Percentiles rank a stretch among this genome's conserved stretches.
phyloP scores from a whole-genome alignment of 108 stramenopile genomes.

The Skeletonema potamos region DNA sequence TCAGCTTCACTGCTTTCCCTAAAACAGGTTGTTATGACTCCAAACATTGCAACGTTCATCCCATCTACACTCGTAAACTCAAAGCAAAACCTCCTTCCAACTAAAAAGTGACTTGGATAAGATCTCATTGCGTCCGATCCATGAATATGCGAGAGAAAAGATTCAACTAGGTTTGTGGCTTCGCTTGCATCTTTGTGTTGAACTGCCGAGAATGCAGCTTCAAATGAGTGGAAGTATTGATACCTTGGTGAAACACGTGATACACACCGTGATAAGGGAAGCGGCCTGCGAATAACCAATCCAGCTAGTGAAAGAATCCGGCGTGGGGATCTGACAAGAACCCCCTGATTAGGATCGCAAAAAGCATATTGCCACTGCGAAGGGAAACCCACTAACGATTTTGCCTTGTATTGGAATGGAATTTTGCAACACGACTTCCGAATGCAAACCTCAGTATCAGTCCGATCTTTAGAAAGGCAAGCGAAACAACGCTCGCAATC shows the following conservation, averaged over 20 bases:
- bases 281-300: slow-evolving; percentile 24
- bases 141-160: slow-evolving; percentile 11
- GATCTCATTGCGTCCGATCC: slow-evolving; percentile 13
- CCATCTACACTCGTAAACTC: slow-evolving; percentile 12
- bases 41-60: slow-evolving; percentile 15
- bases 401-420: slow-evolving; percentile 31
- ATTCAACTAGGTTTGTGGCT: slow-evolving; percentile 14
- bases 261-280: too few relatives aligned
- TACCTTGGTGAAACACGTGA: not conserved
- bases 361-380: slow-evolving; percentile 36
- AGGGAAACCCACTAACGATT: slow-evolving; percentile 33
- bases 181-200: not conserved
- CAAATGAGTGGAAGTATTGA: slow-evolving; percentile 16
- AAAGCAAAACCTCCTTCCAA: slow-evolving; percentile 20
- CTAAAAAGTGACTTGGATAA: slow-evolving; percentile 29
- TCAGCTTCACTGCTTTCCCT: not conserved
- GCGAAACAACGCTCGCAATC: slow-evolving; percentile 26
- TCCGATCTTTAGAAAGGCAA: slow-evolving; percentile 1
- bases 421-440: slow-evolving; percentile 39
- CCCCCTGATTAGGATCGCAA: slow-evolving; percentile 23
- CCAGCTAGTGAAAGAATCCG: slow-evolving; percentile 18
- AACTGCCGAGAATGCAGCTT: slow-evolving; percentile 19
- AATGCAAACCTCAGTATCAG: not conserved
- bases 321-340: slow-evolving; percentile 3
- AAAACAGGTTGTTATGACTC: slow-evolving; percentile 27